Percentiles rank a stretch among this genome's conserved stretches.
Conservation (phyloP, 169 alveolate species). For the Eimeria acervulina region DNA sequence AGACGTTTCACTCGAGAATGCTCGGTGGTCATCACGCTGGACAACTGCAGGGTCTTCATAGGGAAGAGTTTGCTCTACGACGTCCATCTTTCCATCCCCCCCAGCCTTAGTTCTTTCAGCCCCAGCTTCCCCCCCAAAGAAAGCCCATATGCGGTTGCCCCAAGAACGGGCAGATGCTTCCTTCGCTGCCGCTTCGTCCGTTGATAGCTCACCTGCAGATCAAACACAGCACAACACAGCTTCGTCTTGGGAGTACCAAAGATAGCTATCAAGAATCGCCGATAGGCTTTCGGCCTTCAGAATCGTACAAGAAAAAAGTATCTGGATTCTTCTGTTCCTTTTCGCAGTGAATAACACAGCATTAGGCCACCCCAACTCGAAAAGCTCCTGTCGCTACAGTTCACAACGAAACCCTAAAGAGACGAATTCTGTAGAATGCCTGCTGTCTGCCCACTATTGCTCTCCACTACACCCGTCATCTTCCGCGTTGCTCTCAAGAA, state of each 20-base stretch:
- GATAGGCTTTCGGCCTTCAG: background rate
- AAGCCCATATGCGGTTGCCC: conserved; percentile 69
- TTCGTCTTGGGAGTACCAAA: background rate
- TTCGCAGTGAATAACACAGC: background rate
- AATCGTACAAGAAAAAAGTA: background rate
- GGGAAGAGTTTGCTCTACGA: conserved; percentile 69
- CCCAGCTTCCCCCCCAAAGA: conserved; percentile 72
- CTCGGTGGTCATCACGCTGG: conserved; percentile 83
- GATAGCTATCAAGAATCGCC: no score
- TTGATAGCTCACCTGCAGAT: conserved; percentile 79
- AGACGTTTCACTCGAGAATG: conserved; percentile 75
- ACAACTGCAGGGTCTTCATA: conserved; percentile 81
- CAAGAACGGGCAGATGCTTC: conserved; percentile 68
- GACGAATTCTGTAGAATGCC: no score
- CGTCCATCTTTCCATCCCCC: conserved; percentile 33
- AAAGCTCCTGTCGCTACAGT: background rate
- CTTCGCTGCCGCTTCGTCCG: conserved; percentile 80
- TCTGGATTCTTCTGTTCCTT: background rate
- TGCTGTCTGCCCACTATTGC: background rate
- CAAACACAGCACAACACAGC: background rate
- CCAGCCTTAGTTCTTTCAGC: conserved; percentile 31
- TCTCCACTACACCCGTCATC: background rate
- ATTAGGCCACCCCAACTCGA: background rate
- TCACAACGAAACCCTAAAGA: background rate
- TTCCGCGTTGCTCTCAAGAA: background rate